These are phyloP conservation scores for Lyophyllum shimeji DNA, from an alignment of 768 basidiomycete genomes.

Conservation along the genomic window DNA sequence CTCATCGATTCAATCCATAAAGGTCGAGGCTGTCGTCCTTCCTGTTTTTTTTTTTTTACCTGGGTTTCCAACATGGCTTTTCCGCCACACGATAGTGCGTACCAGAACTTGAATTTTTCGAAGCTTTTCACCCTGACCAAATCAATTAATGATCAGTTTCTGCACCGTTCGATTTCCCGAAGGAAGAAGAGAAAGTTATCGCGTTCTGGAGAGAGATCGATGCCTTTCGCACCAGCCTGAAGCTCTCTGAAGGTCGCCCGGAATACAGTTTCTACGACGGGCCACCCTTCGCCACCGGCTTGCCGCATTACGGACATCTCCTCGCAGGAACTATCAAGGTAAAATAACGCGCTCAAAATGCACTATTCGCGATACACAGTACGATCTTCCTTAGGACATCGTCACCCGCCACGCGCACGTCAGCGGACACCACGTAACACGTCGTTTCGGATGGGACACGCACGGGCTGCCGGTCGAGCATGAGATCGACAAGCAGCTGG, in stretches of 20 bases:
- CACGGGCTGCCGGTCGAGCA: conserved; percentile 99
- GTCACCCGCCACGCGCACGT: conserved; percentile 95
- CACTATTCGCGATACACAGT: background rate
- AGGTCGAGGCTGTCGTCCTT: background rate
- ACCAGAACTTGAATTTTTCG: conserved; percentile 4
- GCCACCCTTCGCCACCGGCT: conserved; percentile 94
- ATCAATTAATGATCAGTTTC: conserved; percentile 49
- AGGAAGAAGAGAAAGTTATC: conserved; percentile 89
- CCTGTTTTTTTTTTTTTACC: background rate
- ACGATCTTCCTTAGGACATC: conserved; percentile 69
- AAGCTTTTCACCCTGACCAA: conserved; percentile 9
- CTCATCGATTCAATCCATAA: conserved; percentile 10
- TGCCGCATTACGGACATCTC: conserved; percentile 95
- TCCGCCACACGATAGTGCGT: conserved; percentile 70
- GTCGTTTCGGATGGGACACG: conserved; percentile 98
- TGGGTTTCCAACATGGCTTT: conserved; percentile 52
- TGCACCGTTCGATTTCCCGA: conserved; percentile 76
- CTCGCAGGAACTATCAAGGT: conserved; percentile 94
- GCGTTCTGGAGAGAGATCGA: conserved; percentile 95
- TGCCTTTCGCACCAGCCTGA: conserved; percentile 93
- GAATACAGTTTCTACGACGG: conserved; percentile 97
- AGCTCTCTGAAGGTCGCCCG: conserved; percentile 87
- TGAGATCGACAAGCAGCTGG: conserved; percentile 96
- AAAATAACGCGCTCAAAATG: background rate
- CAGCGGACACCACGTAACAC: conserved; percentile 87